These are phyloP conservation scores for Mucor irregularis DNA, from an alignment of 371 early-diverging fungal genomes.

Conservation along the genomic window DNA sequence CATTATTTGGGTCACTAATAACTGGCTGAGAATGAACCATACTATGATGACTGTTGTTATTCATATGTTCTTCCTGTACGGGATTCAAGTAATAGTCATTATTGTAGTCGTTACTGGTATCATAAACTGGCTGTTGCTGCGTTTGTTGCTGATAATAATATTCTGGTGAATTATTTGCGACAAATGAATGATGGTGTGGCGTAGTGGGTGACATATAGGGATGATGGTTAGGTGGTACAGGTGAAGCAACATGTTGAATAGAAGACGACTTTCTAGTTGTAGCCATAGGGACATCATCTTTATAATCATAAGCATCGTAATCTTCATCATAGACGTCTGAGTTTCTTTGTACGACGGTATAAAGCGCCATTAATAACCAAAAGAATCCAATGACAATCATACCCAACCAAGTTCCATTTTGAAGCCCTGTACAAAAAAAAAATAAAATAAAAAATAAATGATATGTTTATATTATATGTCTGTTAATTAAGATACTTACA, in stretches of 20 bases:
- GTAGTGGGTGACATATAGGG: background rate
- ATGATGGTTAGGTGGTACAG: background rate
- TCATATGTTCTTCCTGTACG: slow-evolving; percentile 2
- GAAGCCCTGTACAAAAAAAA: too few relatives aligned
- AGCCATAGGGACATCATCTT: slow-evolving; percentile 28
- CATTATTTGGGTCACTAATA: background rate
- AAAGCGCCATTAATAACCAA: slow-evolving; percentile 19
- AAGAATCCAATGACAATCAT: slow-evolving; percentile 13
- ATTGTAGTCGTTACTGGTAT: background rate
- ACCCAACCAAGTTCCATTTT: slow-evolving; percentile 30
- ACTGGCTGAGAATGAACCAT: too few relatives aligned
- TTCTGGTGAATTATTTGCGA: too few relatives aligned
- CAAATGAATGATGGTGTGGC: background rate
- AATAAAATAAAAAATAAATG: too few relatives aligned
- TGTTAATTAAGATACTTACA: slow-evolving; percentile 26
- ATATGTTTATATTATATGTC: background rate
- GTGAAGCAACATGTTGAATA: background rate
- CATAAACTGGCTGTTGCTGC: background rate
- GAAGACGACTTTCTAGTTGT: background rate
- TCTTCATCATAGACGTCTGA: slow-evolving; percentile 20
- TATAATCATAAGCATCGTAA: slow-evolving; percentile 29
- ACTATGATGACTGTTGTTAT: background rate
- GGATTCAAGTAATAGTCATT: background rate
- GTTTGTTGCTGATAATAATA: background rate
- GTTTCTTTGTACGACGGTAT: slow-evolving; percentile 9